Evolutionary conservation across 2,329 filamentous ascomycete species (phyloP).

Genomic region (Phaeosphaeria sp.): DNA sequence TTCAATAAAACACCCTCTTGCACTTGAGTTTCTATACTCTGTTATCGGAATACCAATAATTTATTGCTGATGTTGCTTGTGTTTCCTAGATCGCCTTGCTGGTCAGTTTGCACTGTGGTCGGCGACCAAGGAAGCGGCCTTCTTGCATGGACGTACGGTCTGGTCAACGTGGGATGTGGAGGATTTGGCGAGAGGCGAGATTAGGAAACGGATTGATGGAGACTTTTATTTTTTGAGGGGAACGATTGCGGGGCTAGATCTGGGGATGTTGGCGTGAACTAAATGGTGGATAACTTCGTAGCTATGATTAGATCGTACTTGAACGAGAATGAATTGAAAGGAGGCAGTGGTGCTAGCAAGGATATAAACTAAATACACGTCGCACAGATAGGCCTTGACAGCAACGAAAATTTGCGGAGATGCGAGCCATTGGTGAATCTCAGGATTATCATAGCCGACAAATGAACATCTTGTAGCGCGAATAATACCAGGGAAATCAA

Average conservation of each 20-base stretch:
- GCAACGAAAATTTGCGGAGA: neutral
- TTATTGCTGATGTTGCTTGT: neutral
- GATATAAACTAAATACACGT: too few species aligned
- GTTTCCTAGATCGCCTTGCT: constrained; percentile 17
- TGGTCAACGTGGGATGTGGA: constrained; percentile 53
- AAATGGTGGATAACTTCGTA: too few species aligned
- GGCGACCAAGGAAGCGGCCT: constrained; percentile 46
- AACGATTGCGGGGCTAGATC: neutral
- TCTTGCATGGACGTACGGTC: constrained; percentile 48
- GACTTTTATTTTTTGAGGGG: constrained; percentile 10
- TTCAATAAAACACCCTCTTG: neutral
- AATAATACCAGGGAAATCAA: neutral
- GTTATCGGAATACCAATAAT: too few species aligned
- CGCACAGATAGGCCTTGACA: too few species aligned
- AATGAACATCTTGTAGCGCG: neutral
- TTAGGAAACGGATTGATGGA: constrained; percentile 9
- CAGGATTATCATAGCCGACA: neutral
- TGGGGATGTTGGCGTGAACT: neutral
- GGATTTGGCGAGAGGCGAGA: constrained; percentile 36
- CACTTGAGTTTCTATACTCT: too few species aligned
- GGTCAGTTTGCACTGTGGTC: constrained; percentile 48
- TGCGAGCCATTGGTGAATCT: neutral
- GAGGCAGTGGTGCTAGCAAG: too few species aligned
- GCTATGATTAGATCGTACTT: too few species aligned
- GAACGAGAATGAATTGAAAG: too few species aligned